Base-by-base conservation (phyloP, 306 rosid genomes). In the Sophora flavescens region DNA sequence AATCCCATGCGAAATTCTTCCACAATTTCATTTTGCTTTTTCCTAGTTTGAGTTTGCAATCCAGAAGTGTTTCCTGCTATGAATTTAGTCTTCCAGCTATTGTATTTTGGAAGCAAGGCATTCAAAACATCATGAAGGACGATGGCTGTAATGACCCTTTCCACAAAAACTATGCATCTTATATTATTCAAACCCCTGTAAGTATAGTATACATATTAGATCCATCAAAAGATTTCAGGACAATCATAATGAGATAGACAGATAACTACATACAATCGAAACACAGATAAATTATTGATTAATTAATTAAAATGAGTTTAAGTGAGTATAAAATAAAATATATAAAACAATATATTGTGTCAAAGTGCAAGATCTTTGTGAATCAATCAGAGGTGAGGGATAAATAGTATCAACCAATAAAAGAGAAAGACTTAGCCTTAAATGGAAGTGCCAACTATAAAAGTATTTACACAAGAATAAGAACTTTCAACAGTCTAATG, bases 161-260 rank as follows among this genome's bases (percentile, higher is more conserved):
- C 85, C 32, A 94, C 97, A 78, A 94, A 94, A 63, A 94, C 81
- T 74, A 94, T 87, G 80, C 97, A 94, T 71, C 98, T 89, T 53
- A 94, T 81, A n/a, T 87, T 88, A 57, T 83, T 78, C 16, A 87
- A 63, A 36, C 10, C 78, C 91, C 95, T 90, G 84, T 4, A 64
- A 54, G 51, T 47, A 39, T 74, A 60, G 18, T 15, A 67, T 65
- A 9, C n/a, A 54, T 38, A 63, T 14, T 14, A 63, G 16, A 79
- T 38, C 75, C 52, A 70, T 77, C 68, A 73, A 54, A 11, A 75
- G 32, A 70, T 42, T 35, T 35, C 44, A 47, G 41, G 22, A 72
- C 10, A 70, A 71, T 16, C 60, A 42, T 1, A 36, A 68, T 17
- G 13, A 4, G 57, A 76, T 56, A 13, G 60, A 60, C 16, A 70